phyloP scores from a whole-genome alignment of 768 basidiomycete genomes.

The Guyanaporus albipodus region DNA sequence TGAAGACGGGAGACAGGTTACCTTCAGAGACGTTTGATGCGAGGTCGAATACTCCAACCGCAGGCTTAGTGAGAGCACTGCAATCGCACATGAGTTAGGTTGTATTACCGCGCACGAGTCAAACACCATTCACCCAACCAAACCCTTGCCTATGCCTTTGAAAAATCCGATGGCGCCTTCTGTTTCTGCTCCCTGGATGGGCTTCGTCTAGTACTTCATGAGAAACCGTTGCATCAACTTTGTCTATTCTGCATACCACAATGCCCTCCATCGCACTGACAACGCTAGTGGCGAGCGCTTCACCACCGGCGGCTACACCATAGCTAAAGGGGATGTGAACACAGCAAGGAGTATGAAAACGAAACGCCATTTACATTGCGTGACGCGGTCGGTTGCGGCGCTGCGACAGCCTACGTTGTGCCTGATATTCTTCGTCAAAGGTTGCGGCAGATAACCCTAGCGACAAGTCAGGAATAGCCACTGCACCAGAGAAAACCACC shows the following conservation, averaged over 20 bases:
- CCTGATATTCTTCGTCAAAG: constrained; percentile 94
- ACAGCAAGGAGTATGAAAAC: neutral
- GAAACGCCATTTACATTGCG: constrained; percentile 62
- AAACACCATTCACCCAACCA: too few relatives aligned
- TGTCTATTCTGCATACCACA: constrained; percentile 49
- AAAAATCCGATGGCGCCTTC: constrained; percentile 96
- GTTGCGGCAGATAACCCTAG: constrained; percentile 93
- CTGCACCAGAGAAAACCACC: neutral
- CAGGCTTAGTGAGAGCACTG: constrained; percentile 93
- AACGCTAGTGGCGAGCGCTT: constrained; percentile 89
- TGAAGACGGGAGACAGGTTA: constrained; percentile 20
- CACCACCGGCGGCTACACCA: constrained; percentile 93
- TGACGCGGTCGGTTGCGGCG: constrained; percentile 93
- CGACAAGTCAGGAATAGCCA: neutral
- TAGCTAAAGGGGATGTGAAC: constrained; percentile 48
- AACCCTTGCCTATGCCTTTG: constrained; percentile 94
- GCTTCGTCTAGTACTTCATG: constrained; percentile 67
- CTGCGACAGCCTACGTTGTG: constrained; percentile 80
- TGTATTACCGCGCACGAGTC: constrained; percentile 4
- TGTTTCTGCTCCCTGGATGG: constrained; percentile 92
- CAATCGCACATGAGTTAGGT: neutral
- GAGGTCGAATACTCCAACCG: constrained; percentile 93
- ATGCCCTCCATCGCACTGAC: constrained; percentile 97
- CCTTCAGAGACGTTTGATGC: constrained; percentile 94
- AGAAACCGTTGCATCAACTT: neutral